Conservation (phyloP, 148 eudicot species). For the Nyssa sinensis region DNA sequence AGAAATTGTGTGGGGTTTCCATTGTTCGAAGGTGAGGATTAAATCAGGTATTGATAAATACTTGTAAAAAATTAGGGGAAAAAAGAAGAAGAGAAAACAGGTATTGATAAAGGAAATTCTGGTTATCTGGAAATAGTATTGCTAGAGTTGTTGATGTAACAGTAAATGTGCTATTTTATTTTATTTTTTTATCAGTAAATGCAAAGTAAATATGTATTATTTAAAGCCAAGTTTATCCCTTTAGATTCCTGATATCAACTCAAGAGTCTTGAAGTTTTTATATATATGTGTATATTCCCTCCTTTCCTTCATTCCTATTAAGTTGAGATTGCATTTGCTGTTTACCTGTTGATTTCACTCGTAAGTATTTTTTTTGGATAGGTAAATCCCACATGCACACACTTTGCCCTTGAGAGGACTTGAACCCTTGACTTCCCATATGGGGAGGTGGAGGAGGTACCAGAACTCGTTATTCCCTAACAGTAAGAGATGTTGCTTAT, state of each 20-base stretch:
- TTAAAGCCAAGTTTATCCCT: neutral
- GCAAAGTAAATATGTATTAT: neutral
- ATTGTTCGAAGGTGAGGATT: slow-evolving; percentile 81
- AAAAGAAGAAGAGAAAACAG: too few species aligned
- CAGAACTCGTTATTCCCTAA: too few species aligned
- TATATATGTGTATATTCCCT: neutral
- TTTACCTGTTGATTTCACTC: too few species aligned
- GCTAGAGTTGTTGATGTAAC: neutral
- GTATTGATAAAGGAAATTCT: slow-evolving; percentile 13
- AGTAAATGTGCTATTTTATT: neutral
- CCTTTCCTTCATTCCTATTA: neutral
- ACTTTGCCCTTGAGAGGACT: too few species aligned
- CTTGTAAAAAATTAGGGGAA: too few species aligned
- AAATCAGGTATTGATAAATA: slow-evolving; percentile 16
- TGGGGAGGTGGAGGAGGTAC: too few species aligned
- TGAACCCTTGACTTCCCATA: too few species aligned
- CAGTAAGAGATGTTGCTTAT: neutral
- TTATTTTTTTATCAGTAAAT: too few species aligned
- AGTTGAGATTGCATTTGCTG: too few species aligned
- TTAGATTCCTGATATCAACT: neutral
- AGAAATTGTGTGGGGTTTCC: slow-evolving; percentile 91
- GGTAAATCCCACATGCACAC: too few species aligned
- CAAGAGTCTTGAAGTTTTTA: neutral
- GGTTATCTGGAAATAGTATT: neutral
- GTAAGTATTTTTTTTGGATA: too few species aligned